Base-by-base conservation (phyloP, 192 early-diverging fungal genomes). In the Dimargaris xerosporica region DNA sequence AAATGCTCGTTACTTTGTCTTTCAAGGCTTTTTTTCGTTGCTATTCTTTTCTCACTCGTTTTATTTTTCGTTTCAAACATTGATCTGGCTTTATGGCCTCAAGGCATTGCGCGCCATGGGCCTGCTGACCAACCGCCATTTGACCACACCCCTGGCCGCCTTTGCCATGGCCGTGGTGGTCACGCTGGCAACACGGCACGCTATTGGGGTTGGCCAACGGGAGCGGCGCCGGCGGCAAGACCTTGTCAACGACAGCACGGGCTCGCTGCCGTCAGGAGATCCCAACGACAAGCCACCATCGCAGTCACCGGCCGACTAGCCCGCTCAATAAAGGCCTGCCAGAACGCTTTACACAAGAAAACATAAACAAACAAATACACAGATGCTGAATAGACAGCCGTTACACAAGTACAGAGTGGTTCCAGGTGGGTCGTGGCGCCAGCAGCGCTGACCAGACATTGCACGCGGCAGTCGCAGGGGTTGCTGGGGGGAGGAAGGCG, bases 161-260 rank as follows among this genome's bases (percentile, higher is more conserved):
- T 60, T 60, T 43, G 42, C 41, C 21, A 60, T 60, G 58, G 58
- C 58, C 39, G n/a, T 60, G 16, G 58, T 60, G 21, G 16, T 60
- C 7, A 60, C 58, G 2, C 19, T 60, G 17, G 58, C 42, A 13
- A 60, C 58, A 23, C 58, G 58, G n/a, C 43, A 60, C 41, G 58
- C 58, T 39, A 60, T 60, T n/a, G 58, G 58, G 12, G n/a, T 43
- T 44, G 58, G 58, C 3, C 58, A 60, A 60, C 58, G 43, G 39
- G 58, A 60, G n/a, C 58, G 58, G 5, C 58, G 42, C 21, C 0
- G 58, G 5, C 34, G 42, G 26, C 34, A 42, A 5, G 58, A 60
- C 5, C 34, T 60, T 43, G n/a, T 44, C 58, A 60, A 60, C 0
- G 58, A 52, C 23, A 19, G 9, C 50, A 3, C 11, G 9, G 50